Conservation (phyloP, 257 asterid genomes). For the Misopates orontium region DNA sequence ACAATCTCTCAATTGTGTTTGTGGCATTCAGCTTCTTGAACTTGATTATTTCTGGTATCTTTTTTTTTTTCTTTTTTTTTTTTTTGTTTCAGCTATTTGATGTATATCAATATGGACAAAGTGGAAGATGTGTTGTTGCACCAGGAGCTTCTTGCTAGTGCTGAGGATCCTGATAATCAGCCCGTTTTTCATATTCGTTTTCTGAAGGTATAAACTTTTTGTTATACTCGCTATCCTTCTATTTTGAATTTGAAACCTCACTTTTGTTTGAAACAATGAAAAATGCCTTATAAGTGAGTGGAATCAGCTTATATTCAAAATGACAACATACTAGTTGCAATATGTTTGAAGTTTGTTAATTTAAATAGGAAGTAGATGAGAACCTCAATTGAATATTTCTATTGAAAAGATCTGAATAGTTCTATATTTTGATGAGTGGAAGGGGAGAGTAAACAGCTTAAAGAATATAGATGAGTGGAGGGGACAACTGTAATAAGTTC, state of each 20-base stretch:
- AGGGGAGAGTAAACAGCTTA: background rate
- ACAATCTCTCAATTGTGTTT: background rate
- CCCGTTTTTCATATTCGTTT: constrained; percentile 79
- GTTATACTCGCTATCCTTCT: background rate
- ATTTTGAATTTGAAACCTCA: background rate
- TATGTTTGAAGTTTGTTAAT: constrained; percentile 17
- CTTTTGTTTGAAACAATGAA: constrained; percentile 3
- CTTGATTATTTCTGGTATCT: constrained; percentile 22
- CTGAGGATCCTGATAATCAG: constrained; percentile 70
- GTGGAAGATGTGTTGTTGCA: constrained; percentile 91
- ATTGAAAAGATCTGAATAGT: background rate
- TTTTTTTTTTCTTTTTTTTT: constrained; percentile 26
- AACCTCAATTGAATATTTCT: background rate
- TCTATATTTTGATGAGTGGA: constrained; percentile 1
- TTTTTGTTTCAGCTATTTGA: constrained; percentile 58
- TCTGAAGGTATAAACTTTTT: constrained; percentile 56
- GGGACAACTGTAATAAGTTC: constrained; percentile 14
- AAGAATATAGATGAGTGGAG: too few species aligned
- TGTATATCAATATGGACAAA: constrained; percentile 79
- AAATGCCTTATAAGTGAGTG: constrained; percentile 14
- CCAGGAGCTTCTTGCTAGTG: constrained; percentile 70
- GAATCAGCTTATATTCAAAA: constrained; percentile 17
- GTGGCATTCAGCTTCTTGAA: constrained; percentile 12
- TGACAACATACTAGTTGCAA: background rate
- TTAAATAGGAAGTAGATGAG: constrained; percentile 17